Evolutionary conservation across 2,329 filamentous ascomycete species (phyloP), one percentile per base, ranked within the genome.

Genomic region (Penicillium sp.): DNA sequence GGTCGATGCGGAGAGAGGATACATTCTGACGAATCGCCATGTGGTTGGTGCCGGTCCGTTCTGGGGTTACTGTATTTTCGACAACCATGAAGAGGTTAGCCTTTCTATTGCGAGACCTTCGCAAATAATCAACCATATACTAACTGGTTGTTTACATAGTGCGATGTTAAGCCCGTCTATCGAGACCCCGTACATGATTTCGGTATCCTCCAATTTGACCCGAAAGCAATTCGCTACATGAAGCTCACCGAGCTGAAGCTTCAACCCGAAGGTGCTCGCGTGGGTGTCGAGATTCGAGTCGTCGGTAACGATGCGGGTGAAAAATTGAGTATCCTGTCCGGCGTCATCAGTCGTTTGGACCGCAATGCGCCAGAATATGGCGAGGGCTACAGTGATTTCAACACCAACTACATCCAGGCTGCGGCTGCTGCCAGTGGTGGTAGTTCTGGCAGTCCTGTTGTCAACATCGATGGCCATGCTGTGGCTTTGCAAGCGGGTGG

Each of bases 181-280:
- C 92, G 95, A 71, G 95, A 99, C 72, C 96, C 95, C 15, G 94
- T 99, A 31, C 95, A 99, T 82, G 95, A 99, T 77, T 99, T 99
- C 70, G 95, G 95, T 63, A 96, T 99, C 69, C 86, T 99, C 53
- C 89, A 95, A 72, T 99, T 99, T 80, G 91, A 99, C 69, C 95
- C 95, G 41, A 92, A 92, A 73, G 90, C 90, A 8, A 96, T 99
- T 81, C 96, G 96, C 75, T 98, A 99, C 78, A 96, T 99, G 92
- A 88, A 90, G 10, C 84, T 99, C 25, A 86, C 88, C 39, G 89
- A 92, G 48, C 82, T 99, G 52, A 83, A 88, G 60, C 82, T 99
- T 55, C 86, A 91, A 62, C 95, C 95, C 1, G 92, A 96, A 67
- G 86, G 92, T 57, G 95, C 95, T 58, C 81, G 75, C 79, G 94